Base-by-base conservation (phyloP, 441 rosid genomes). In the Dalechampia spathulata region DNA sequence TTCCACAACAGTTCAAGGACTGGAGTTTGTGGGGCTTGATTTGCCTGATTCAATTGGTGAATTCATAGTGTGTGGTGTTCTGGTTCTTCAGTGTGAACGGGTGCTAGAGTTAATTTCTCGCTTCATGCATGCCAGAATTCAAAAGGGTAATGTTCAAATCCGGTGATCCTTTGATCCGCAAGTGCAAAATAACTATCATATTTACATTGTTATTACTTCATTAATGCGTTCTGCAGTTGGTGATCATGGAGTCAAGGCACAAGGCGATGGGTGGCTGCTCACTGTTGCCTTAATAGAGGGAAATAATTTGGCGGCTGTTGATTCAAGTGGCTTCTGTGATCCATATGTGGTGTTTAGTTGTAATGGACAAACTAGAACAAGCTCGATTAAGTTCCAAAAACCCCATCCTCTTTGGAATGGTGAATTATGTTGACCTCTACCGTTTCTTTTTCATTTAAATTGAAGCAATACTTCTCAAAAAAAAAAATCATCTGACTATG, bases 31-130 rank as follows among this genome's bases (percentile, higher is more conserved):
- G 50, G 96, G 97, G 70, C 88, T 92, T 64, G 99, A 92, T 67
- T 70, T 92, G 54, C 99, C 97, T n/a, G 99, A 92, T 77, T 92
- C 99, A 26, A 26, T 89, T 51, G 96, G 97, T 57, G 97, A 92
- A 71, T 71, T 92, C 46, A 77, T 92, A 70, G 94, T 86, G 55
- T 74, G 94, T 54, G 86, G 87, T 58, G 68, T 86, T 52, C 72
- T 92, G 52, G 90, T 85, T 68, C 97, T 92, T 72, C 99, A 86
- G 61, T 80, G 77, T 44, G 78, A 89, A 69, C 71, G 96, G 69
- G 81, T 79, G 19, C 73, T 83, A 66, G 60, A 65, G 49, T 54
- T 85, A 39, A 64, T 92, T 64, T 89, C 95, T 12, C 88, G 95
- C 48, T 92, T 86, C 78, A 66, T 83, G 85, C 87, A 79, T 76